These are phyloP conservation scores for Coemansia erecta DNA, from an alignment of 192 early-diverging fungal genomes.

Conservation along the genomic window DNA sequence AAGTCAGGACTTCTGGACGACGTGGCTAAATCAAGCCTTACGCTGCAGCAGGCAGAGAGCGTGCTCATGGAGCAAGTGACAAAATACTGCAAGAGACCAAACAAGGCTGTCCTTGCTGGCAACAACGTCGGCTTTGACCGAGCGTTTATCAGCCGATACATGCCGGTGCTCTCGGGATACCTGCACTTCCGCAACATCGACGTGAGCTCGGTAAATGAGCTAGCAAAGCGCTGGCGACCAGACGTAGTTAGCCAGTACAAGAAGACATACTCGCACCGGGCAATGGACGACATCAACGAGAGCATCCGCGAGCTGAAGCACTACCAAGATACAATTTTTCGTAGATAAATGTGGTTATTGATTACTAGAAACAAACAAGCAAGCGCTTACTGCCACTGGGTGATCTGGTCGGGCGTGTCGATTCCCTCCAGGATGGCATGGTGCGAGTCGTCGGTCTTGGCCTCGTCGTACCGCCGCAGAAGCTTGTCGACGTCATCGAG, in stretches of 20 bases:
- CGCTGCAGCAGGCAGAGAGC: constrained; percentile 60
- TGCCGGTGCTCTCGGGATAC: constrained; percentile 66
- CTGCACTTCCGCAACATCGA: constrained; percentile 82
- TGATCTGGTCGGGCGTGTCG: constrained; percentile 57
- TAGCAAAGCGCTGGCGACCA: constrained; percentile 72
- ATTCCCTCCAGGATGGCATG: constrained; percentile 47
- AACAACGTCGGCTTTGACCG: constrained; percentile 88
- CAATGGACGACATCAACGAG: constrained; percentile 86
- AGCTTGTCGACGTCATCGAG: constrained; percentile 90
- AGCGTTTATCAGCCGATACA: constrained; percentile 72
- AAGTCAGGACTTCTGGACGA: constrained; percentile 71
- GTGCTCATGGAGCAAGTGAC: constrained; percentile 68
- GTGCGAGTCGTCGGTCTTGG: constrained; percentile 60
- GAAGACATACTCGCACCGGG: constrained; percentile 64
- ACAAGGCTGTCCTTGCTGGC: constrained; percentile 74
- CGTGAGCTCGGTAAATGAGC: constrained; percentile 85
- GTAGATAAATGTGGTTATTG: constrained; percentile 17
- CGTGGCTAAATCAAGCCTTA: constrained; percentile 62
- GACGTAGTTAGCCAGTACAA: constrained; percentile 19
- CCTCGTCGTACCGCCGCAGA: constrained; percentile 47
- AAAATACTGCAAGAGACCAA: constrained; percentile 57
- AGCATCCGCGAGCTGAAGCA: constrained; percentile 80
- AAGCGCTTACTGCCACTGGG: constrained; percentile 17
- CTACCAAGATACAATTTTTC: constrained; percentile 62
- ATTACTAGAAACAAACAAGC: not conserved